A percentile compares a stretch with the other conserved stretches of the same genome.
These are phyloP conservation scores for Aspergillus diversus DNA, from an alignment of 495 filamentous ascomycete species.

Conservation along the genomic window DNA sequence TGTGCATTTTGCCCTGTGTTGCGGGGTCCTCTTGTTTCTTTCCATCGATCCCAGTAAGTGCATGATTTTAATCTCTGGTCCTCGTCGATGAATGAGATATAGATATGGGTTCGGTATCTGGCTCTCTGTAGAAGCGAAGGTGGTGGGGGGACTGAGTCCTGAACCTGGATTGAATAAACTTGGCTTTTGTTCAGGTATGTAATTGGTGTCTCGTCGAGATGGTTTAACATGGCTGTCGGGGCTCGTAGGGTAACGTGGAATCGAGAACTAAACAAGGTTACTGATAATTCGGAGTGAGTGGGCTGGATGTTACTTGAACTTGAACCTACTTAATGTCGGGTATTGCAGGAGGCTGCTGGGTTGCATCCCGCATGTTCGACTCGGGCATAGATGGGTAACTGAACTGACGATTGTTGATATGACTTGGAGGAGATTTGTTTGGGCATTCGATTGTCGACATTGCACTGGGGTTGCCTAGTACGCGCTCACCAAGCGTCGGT, in stretches of 20 bases:
- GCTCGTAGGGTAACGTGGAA: constrained; percentile 90
- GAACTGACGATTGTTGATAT: too few species aligned
- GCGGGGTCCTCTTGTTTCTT: constrained; percentile 84
- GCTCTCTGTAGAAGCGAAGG: constrained; percentile 48
- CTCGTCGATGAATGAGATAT: constrained; percentile 92
- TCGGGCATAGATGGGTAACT: too few species aligned
- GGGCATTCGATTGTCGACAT: too few species aligned
- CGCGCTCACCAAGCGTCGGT: too few species aligned
- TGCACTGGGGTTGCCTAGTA: too few species aligned
- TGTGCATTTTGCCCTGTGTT: constrained; percentile 88
- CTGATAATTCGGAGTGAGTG: too few species aligned
- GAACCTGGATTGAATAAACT: constrained; percentile 77
- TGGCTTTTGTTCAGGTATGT: constrained; percentile 99
- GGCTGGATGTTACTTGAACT: too few species aligned
- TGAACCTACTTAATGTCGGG: too few species aligned
- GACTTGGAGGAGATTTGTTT: too few species aligned
- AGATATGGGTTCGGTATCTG: constrained; percentile 82
- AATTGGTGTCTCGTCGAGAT: constrained; percentile 83
- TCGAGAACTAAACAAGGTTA: constrained; percentile 66
- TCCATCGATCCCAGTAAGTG: constrained; percentile 93
- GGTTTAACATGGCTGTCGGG: constrained; percentile 92
- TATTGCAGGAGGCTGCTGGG: too few species aligned
- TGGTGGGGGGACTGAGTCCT: constrained; percentile 59
- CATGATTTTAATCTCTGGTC: constrained; percentile 80
- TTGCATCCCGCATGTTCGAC: too few species aligned